Evolutionary conservation across 345 rosid species (phyloP).

Genomic region (rapeseed (Brassica napus)): DNA sequence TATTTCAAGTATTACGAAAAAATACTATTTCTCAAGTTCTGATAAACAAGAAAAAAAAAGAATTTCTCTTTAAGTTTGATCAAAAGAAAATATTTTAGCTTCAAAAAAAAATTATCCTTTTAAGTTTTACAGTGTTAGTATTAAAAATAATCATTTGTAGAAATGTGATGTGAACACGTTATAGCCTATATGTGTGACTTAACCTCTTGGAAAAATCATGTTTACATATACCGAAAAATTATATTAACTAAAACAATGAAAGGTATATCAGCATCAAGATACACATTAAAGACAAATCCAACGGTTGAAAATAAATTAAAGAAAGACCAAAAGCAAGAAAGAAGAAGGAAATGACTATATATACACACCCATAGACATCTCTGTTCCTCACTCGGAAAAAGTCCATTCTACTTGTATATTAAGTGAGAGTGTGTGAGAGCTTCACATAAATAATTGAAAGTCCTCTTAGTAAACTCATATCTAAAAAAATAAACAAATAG

Average conservation of each 20-base stretch:
- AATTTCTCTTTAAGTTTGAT: too few relatives aligned
- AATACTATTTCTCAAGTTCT: too few relatives aligned
- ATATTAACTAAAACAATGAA: not conserved
- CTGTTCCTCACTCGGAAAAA: not conserved
- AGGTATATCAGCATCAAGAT: not conserved
- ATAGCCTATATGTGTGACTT: slow-evolving; percentile 1
- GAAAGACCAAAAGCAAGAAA: not conserved
- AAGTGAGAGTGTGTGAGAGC: slow-evolving; percentile 10
- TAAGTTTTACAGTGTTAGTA: not conserved
- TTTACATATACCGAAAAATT: not conserved
- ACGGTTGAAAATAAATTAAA: slow-evolving; percentile 4
- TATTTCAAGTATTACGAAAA: too few relatives aligned
- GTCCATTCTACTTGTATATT: not conserved
- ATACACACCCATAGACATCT: slow-evolving; percentile 1
- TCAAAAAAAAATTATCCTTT: too few relatives aligned
- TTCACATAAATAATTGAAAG: slow-evolving; percentile 1
- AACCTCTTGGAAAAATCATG: slow-evolving; percentile 1
- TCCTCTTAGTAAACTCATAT: not conserved
- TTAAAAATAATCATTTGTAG: not conserved
- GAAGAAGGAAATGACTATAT: not conserved
- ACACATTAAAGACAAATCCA: not conserved
- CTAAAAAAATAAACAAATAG: not conserved
- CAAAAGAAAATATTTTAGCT: too few relatives aligned
- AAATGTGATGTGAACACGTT: not conserved
- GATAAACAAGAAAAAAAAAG: too few relatives aligned